phyloP scores from a whole-genome alignment of 164 flowering plant species.

The Magnolia sinica region DNA sequence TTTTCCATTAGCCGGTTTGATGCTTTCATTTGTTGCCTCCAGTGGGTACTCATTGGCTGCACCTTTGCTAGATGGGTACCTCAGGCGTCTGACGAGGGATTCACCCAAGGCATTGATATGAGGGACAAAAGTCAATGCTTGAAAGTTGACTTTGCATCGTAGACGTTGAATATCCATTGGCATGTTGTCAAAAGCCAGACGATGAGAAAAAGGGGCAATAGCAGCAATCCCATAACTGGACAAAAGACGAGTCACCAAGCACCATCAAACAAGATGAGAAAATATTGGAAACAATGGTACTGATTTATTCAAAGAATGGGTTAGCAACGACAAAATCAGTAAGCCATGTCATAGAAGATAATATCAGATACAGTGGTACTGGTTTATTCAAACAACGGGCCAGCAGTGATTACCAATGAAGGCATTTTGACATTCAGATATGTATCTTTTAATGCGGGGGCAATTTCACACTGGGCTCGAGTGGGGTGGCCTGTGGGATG shows the following conservation, averaged over 20 bases:
- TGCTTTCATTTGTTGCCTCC: constrained; percentile 31
- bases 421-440: too few species aligned
- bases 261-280: neutral
- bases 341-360: too few species aligned
- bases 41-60: constrained; percentile 29
- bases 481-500: too few species aligned
- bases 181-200: constrained; percentile 85
- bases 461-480: too few species aligned
- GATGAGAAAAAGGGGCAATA: constrained; percentile 96
- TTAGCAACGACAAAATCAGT: too few species aligned
- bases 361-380: neutral
- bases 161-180: constrained; percentile 76
- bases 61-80: constrained; percentile 32
- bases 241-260: neutral
- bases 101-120: constrained; percentile 82
- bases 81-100: constrained; percentile 73
- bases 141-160: constrained; percentile 93
- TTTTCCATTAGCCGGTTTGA: constrained; percentile 39
- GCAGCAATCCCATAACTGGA: constrained; percentile 95
- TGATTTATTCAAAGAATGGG: neutral
- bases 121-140: constrained; percentile 81
- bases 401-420: too few species aligned
- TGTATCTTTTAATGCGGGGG: too few species aligned
- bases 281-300: neutral
- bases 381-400: neutral